Evolutionary conservation across 2,329 filamentous ascomycete genomes (phyloP), one percentile per base, ranked within the genome.

Genomic region (Colletotrichum tropicicola): DNA sequence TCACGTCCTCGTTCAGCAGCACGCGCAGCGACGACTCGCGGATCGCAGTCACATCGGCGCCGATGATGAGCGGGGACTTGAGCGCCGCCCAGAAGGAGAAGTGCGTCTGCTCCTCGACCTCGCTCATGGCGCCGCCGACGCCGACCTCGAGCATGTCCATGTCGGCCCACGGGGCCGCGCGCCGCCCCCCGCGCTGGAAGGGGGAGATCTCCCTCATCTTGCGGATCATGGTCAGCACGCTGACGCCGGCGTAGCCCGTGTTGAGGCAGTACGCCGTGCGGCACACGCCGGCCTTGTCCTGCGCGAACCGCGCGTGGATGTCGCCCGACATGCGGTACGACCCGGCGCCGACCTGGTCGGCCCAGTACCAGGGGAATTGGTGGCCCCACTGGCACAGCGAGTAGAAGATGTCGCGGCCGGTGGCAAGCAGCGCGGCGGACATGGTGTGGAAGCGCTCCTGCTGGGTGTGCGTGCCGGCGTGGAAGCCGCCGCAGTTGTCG

Each of bases 401-500:
- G 67, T 73, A 75, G 12, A 76, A 66, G n/a, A 79, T 74, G 12
- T 71, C 62, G 6, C 73, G 70, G 17, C 72, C 73, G 7, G 75
- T 73, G n/a, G 68, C 66, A 23, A 69, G 70, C 28, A 79, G 67
- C 6, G 74, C 77, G 41, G 74, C 68, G 4, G 72, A 64, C 75
- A 79, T 78, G 49, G 66, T 70, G 19, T 67, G 68, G 63, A 80
- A 81, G 10, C 82, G 83, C 12, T 73, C 72, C 59, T 83, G 83
- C 32, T 84, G 73, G 0, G 83, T 80, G n/a, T 80, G 71, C 15
- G 79, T 79, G 78, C 84, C 84, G 28, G 74, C 74, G 27, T 81
- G 78, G 71, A 84, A 86, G 23, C 81, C 78, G 51, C 80, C 76
- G 68, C 82, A 85, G 68, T 83, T 84, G 67, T 85, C 83, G 67